These are phyloP conservation scores for Suillus subaureus DNA, from an alignment of 768 basidiomycete species.

Conservation along the genomic window DNA sequence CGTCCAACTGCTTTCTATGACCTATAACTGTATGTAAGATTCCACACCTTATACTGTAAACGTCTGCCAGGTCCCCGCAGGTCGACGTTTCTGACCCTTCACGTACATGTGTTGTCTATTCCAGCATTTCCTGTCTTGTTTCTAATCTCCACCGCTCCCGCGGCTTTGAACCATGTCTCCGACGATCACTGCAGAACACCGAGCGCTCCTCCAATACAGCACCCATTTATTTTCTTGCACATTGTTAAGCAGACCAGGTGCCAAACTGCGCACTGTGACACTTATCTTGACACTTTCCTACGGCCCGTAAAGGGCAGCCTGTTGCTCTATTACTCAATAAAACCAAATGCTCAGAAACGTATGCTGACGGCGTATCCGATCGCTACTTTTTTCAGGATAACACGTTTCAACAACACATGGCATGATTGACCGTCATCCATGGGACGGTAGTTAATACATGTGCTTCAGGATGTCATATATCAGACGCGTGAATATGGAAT, in stretches of 20 bases:
- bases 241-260: slow-evolving; percentile 18
- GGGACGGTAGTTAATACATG: slow-evolving; percentile 6
- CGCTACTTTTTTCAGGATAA: slow-evolving; percentile 23
- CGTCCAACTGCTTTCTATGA: slow-evolving; percentile 28
- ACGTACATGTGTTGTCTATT: slow-evolving; percentile 36
- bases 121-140: slow-evolving; percentile 24
- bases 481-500: slow-evolving; percentile 8
- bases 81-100: slow-evolving; percentile 32
- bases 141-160: slow-evolving; percentile 33
- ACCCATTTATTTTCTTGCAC: slow-evolving; percentile 15
- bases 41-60: slow-evolving; percentile 36
- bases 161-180: slow-evolving; percentile 22
- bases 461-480: slow-evolving; percentile 10
- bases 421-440: slow-evolving; percentile 10
- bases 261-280: slow-evolving; percentile 29
- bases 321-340: slow-evolving; percentile 7
- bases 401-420: slow-evolving; percentile 29
- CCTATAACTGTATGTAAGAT: slow-evolving; percentile 31
- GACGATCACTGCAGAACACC: slow-evolving; percentile 4
- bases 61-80: slow-evolving; percentile 37
- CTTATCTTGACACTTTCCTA: slow-evolving; percentile 23
- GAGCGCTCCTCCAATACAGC: slow-evolving; percentile 13
- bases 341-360: neutral
- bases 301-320: slow-evolving; percentile 11
- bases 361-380: slow-evolving; percentile 4